Percentiles rank a stretch among this genome's conserved stretches.
Evolutionary conservation across 1,284 basidiomycete genomes (phyloP).

Genomic region (Ustilago trichophora): DNA sequence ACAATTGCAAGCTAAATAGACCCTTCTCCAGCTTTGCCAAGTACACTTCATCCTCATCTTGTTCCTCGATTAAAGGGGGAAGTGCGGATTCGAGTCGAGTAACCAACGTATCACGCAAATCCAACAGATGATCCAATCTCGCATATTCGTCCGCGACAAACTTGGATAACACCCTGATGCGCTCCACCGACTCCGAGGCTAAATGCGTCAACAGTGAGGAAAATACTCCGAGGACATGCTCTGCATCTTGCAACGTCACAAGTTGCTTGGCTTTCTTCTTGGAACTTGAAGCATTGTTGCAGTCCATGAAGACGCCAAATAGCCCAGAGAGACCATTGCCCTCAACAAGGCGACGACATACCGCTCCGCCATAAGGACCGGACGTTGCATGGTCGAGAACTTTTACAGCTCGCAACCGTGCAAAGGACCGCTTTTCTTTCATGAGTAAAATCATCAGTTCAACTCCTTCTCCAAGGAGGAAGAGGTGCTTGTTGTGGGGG

Average conservation of each 20-base stretch:
- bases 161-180: constrained; percentile 87
- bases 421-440: constrained; percentile 78
- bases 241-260: constrained; percentile 73
- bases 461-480: constrained; percentile 85
- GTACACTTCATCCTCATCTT: constrained; percentile 78
- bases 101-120: constrained; percentile 79
- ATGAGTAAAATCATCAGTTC: constrained; percentile 97
- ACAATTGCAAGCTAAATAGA: constrained; percentile 84
- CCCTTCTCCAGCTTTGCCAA: constrained; percentile 84
- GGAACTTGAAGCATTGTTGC: background rate
- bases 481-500: constrained; percentile 12
- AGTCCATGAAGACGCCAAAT: constrained; percentile 88
- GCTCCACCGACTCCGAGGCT: constrained; percentile 80
- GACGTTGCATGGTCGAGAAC: constrained; percentile 90
- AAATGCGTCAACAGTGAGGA: constrained; percentile 89
- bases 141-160: constrained; percentile 92
- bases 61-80: constrained; percentile 68
- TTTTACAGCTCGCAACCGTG: constrained; percentile 71
- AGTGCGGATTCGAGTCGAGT: constrained; percentile 73
- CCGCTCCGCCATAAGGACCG: constrained; percentile 72
- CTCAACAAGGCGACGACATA: constrained; percentile 73
- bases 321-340: constrained; percentile 85
- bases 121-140: constrained; percentile 89
- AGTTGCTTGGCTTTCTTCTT: background rate
- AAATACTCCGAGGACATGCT: constrained; percentile 87